Base-by-base conservation (phyloP, 2,329 filamentous ascomycete genomes). In the Aspergillus pseudoglaucus region DNA sequence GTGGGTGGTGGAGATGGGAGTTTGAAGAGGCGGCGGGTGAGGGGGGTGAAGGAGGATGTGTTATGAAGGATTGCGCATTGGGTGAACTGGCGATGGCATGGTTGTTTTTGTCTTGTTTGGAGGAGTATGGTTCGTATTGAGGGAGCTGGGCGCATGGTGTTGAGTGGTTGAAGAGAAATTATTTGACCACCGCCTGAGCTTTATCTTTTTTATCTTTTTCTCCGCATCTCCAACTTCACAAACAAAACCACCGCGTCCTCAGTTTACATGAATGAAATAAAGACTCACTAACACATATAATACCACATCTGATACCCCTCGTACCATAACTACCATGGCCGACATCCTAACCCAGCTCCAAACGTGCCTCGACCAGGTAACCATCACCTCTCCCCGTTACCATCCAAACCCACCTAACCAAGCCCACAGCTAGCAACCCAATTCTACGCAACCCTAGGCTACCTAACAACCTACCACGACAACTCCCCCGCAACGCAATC, bases 311-410 rank as follows among this genome's bases (percentile, higher is more conserved):
- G 15, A n/a, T 9, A n/a, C 33, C 33, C 14, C 10, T 10, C 10
- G 22, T 15, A 14, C 18, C 10, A 39, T 20, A 39, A 9, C 18
- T 33, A 52, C 12, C 17, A 71, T 74, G 71, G 70, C 70, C 17
- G 74, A 76, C 57, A 72, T 74, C 27, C 60, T 76, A 33, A 76
- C 74, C 15, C 73, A 76, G 50, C 67, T 76, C 33, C 74, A 76
- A 63, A 74, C 73, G 47, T 75, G 73, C 55, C 69, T 75, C 35
- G 73, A 76, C 55, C 74, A 76, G 56, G 72, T 72, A 62, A 40
- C 35, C 47, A n/a, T 17, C 33, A 20, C 9, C 14, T 3, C 5
- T 39, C 22, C 23, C 22, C 41, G 39, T 18, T 6, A 41, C 5
- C 44, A 15, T n/a, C 14, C 41, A 23, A 12, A n/a, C 18, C 18